These are phyloP conservation scores for Rhodamnia rubescens DNA, from an alignment of 345 rosid genomes.

Conservation along the genomic window DNA sequence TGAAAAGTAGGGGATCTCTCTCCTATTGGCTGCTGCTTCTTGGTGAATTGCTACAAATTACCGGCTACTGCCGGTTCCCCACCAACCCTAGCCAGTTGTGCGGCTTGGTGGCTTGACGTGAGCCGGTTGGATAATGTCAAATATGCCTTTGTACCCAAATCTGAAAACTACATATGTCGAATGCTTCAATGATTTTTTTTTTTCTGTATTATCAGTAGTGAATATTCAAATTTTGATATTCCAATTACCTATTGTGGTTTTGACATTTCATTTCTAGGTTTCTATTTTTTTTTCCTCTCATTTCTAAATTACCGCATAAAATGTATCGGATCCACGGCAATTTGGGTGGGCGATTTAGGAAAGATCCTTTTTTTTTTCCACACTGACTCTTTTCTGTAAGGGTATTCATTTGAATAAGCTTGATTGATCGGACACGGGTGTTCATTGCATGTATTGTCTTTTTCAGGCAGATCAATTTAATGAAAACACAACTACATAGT, in stretches of 20 bases:
- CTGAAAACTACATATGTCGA: not conserved
- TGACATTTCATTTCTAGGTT: not conserved
- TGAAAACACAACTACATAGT: not conserved
- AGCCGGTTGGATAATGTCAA: not conserved
- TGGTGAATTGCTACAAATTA: not conserved
- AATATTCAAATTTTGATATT: not conserved
- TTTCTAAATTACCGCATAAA: not conserved
- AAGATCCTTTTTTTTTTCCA: not conserved
- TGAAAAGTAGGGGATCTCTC: not conserved
- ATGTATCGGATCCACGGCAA: not conserved
- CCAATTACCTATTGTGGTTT: not conserved
- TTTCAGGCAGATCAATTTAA: not conserved
- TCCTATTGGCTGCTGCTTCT: not conserved
- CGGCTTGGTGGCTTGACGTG: constrained; percentile 1
- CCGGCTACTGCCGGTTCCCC: constrained; percentile 12
- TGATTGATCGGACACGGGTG: not conserved
- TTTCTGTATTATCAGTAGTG: not conserved
- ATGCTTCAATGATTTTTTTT: not conserved
- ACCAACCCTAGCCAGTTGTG: constrained; percentile 24
- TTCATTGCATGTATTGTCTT: not conserved
- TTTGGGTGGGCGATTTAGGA: not conserved
- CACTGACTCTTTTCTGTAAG: not conserved
- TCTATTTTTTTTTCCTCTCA: not conserved
- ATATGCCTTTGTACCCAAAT: not conserved
- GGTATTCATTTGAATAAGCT: not conserved